A percentile compares a stretch with the other conserved stretches of the same genome.
These are phyloP conservation scores for Candida corydali DNA, from an alignment of 805 yeast genomes.

Conservation along the genomic window DNA sequence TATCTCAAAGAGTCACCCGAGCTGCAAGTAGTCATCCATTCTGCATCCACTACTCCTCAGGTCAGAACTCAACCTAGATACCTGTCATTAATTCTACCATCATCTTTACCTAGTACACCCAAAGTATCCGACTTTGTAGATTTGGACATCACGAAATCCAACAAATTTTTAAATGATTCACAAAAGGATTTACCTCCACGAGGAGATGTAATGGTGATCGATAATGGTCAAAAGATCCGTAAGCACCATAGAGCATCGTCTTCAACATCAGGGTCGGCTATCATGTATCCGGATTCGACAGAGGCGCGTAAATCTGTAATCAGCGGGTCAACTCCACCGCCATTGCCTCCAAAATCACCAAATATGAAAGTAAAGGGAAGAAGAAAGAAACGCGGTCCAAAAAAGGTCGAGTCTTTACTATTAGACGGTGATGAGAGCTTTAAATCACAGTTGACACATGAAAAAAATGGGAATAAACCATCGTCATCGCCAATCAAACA, in stretches of 20 bases:
- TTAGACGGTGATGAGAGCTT: not conserved
- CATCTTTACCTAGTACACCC: constrained; percentile 1
- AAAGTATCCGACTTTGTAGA: not conserved
- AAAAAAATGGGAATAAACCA: not conserved
- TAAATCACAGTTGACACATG: constrained; percentile 2
- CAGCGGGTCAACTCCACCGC: constrained; percentile 3
- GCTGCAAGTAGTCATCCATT: not conserved
- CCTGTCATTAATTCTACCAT: not conserved
- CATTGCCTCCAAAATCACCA: constrained; percentile 11
- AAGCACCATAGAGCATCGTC: not conserved
- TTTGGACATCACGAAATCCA: constrained; percentile 1
- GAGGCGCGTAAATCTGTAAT: not conserved
- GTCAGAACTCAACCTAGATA: not conserved
- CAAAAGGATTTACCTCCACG: constrained; percentile 12
- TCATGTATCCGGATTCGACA: not conserved
- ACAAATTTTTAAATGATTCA: constrained; percentile 11
- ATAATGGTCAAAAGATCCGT: constrained; percentile 2
- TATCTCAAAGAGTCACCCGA: constrained; percentile 5
- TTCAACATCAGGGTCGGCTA: not conserved
- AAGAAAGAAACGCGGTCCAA: not conserved
- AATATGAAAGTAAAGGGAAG: constrained; percentile 7
- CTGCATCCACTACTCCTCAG: not conserved
- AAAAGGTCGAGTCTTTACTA: constrained; percentile 1
- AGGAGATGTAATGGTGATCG: constrained; percentile 12
- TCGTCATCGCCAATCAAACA: not conserved